phyloP scores from a whole-genome alignment of 83 land plant genomes.

The Picea mariana region DNA sequence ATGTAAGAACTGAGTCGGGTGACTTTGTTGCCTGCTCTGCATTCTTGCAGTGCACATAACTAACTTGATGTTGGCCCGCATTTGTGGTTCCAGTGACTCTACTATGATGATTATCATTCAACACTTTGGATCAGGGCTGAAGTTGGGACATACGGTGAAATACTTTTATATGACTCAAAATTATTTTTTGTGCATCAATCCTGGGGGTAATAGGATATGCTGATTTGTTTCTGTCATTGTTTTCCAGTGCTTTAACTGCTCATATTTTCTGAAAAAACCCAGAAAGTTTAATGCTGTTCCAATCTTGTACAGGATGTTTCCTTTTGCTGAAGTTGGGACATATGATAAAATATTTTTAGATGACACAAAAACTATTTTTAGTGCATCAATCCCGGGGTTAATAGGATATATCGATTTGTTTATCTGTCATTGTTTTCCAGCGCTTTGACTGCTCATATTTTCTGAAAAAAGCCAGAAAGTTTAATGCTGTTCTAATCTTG shows the following conservation, averaged over 20 bases:
- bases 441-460: neutral
- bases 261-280: neutral
- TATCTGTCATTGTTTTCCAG: neutral
- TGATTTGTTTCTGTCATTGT: neutral
- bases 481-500: neutral
- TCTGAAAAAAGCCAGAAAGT: neutral
- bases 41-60: neutral
- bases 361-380: neutral
- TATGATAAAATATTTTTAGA: no score
- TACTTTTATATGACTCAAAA: neutral
- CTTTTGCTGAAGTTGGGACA: constrained; percentile 10
- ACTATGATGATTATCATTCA: no score
- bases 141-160: neutral
- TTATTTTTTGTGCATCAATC: neutral
- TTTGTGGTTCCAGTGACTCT: neutral
- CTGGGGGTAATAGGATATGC: neutral
- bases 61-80: neutral
- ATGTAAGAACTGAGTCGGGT: neutral
- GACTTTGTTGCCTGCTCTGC: neutral
- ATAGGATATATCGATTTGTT: neutral
- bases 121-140: neutral
- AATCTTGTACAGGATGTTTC: constrained; percentile 67
- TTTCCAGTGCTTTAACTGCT: neutral
- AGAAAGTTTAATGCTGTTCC: neutral
- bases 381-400: neutral